Conservation (phyloP, 176 grass and related monocot genomes). For the Tillandsia leiboldiana region DNA sequence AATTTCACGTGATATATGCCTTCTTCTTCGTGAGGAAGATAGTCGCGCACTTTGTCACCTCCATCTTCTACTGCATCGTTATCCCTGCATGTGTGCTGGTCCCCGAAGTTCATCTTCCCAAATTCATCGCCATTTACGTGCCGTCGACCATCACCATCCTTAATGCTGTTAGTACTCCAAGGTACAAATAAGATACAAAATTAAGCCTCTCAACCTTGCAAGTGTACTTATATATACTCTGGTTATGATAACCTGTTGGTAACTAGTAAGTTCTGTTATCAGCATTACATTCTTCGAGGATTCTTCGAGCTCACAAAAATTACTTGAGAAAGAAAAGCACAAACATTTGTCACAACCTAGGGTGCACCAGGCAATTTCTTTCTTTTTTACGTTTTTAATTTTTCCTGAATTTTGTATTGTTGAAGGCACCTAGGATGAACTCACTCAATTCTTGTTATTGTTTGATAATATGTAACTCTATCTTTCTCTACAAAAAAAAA, state of each 20-base stretch:
- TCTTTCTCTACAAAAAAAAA: background rate
- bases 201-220: no score
- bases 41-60: constrained; percentile 75
- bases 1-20: constrained; percentile 65
- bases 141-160: constrained; percentile 67
- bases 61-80: constrained; percentile 77
- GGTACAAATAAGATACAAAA: constrained; percentile 2
- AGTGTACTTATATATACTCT: no score
- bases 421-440: no score
- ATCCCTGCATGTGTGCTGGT: constrained; percentile 63
- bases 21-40: constrained; percentile 94
- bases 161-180: constrained; percentile 65
- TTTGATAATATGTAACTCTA: no score
- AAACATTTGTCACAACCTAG: no score
- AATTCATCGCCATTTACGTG: constrained; percentile 62
- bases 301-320: no score
- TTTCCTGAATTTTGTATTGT: no score
- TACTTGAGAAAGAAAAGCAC: no score
- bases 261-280: no score
- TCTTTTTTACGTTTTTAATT: background rate
- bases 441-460: no score
- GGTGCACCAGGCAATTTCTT: background rate
- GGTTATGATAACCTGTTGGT: no score
- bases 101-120: constrained; percentile 54
- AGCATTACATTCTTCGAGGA: no score